Conservation (phyloP, 345 rosid genomes). For the Carallia brachiata region DNA sequence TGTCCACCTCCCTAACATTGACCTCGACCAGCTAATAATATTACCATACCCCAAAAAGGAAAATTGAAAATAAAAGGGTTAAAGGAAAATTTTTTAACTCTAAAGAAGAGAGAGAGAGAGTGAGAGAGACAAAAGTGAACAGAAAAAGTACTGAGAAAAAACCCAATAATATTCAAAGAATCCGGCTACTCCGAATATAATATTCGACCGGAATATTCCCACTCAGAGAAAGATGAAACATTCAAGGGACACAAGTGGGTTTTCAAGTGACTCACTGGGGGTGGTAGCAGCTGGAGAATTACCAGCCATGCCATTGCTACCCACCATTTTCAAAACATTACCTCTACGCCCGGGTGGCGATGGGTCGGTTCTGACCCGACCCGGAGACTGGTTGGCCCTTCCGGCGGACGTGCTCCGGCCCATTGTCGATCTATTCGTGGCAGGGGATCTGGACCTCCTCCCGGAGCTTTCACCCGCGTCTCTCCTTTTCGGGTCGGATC, state of each 20-base stretch:
- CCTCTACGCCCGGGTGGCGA: conserved; percentile 14
- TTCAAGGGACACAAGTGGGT: conserved; percentile 82
- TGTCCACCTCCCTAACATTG: background rate
- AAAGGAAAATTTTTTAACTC: background rate
- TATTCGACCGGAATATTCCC: background rate
- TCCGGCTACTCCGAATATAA: background rate
- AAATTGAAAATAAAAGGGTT: background rate
- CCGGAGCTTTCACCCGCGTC: conserved; percentile 64
- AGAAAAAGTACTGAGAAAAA: background rate
- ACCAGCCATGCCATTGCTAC: conserved; percentile 8
- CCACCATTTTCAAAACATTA: background rate
- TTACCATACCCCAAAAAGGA: conserved; percentile 1
- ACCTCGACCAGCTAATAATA: conserved; percentile 19
- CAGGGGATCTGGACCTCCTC: conserved; percentile 46
- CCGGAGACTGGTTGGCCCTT: conserved; percentile 58
- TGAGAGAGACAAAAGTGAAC: background rate
- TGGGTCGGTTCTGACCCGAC: conserved; percentile 46
- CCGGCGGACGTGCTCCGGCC: conserved; percentile 51
- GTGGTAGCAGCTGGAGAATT: conserved; percentile 9
- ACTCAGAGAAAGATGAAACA: conserved; percentile 78
- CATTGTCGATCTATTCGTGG: conserved; percentile 49
- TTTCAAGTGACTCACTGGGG: conserved; percentile 61
- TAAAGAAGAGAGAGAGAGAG: background rate
- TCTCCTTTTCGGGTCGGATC: conserved; percentile 33
- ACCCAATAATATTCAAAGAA: background rate